These are phyloP conservation scores for Xylariaceae sp. DNA, from an alignment of 2,329 filamentous ascomycete genomes.

Conservation along the genomic window DNA sequence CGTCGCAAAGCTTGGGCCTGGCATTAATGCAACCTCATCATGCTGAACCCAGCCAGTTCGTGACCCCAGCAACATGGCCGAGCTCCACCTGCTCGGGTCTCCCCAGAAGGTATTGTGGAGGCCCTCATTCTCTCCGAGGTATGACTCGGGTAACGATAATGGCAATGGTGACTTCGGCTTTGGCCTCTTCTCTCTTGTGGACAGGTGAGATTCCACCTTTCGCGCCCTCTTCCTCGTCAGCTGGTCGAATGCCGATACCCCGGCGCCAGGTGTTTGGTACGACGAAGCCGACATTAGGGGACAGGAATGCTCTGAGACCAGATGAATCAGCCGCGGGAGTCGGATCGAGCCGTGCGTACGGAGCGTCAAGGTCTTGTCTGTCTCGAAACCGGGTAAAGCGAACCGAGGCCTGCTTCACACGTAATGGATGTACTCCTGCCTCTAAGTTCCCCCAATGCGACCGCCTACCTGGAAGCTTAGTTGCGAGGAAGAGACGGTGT, in stretches of 20 bases:
- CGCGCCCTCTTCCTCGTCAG: constrained; percentile 8
- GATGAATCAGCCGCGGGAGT: constrained; percentile 7
- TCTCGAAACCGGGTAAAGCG: constrained; percentile 9
- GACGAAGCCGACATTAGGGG: constrained; percentile 7
- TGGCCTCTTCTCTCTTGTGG: constrained; percentile 9
- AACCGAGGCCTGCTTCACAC: constrained; percentile 11
- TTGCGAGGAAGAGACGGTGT: constrained; percentile 1
- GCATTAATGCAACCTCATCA: constrained; percentile 3
- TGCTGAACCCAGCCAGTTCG: constrained; percentile 8
- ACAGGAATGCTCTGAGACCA: neutral
- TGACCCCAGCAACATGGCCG: constrained; percentile 1
- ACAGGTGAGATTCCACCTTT: constrained; percentile 1
- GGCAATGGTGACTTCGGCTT: constrained; percentile 10
- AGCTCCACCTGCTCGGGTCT: constrained; percentile 7
- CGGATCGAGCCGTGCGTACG: constrained; percentile 14
- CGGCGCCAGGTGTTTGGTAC: constrained; percentile 13
- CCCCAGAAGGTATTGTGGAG: constrained; percentile 5
- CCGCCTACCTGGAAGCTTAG: constrained; percentile 1
- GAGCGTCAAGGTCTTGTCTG: constrained; percentile 1
- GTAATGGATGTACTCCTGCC: constrained; percentile 9
- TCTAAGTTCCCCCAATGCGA: constrained; percentile 7
- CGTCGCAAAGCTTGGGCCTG: constrained; percentile 1
- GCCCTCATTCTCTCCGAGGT: constrained; percentile 7
- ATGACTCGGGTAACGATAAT: constrained; percentile 9
- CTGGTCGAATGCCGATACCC: constrained; percentile 10